Base-by-base conservation (phyloP, 1,284 basidiomycete genomes). In the Xerocomus cyaneibrunnescens region DNA sequence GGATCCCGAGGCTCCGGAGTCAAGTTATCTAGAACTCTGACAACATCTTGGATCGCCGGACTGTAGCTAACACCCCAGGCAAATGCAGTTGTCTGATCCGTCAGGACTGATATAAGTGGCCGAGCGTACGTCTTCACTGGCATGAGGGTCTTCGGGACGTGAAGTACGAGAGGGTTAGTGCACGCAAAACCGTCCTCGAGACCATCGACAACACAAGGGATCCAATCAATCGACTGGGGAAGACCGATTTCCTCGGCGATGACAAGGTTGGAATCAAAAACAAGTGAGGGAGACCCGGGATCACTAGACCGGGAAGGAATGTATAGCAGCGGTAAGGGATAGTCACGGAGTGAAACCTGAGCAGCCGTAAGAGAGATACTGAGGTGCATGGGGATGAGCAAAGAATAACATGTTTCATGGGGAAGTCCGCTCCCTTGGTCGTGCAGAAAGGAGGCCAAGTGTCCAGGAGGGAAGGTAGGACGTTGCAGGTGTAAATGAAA, bases 61-160 rank as follows among this genome's bases (percentile, higher is more conserved):
- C 85, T 82, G 58, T 95, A 91, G 55, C 94, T 96, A 48, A 94
- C 84, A 27, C 92, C 92, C 95, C 95, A 98, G 6, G 87, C 83
- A 50, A 98, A 80, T 46, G 86, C 82, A 1, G 92, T 92, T 6
- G 87, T 79, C 28, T 76, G 78, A 10, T 79, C 74, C 1, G 89
- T 84, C 21, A 76, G 74, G 28, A 96, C 79, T 21, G 79, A 77
- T 59, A 98, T 77, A 25, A 74, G 72, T 5, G 94, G 89, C 38
- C 82, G 79, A 3, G 92, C 92, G 66, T 96, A 98, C 21, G 87
- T 90, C 72, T 98, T 98, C 62, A 95, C 88, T 0, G 95, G 90
- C 90, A 96, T 96, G 51, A 94, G 87, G 0, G 94, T 94, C 69
- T 96, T 98, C 1, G 94, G 93, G 28, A 98, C 79, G 34, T 76